Percentiles rank a stretch among this genome's conserved stretches.
phyloP scores from a whole-genome alignment of 1,284 basidiomycete genomes.

The Anthracocystis setariae region DNA sequence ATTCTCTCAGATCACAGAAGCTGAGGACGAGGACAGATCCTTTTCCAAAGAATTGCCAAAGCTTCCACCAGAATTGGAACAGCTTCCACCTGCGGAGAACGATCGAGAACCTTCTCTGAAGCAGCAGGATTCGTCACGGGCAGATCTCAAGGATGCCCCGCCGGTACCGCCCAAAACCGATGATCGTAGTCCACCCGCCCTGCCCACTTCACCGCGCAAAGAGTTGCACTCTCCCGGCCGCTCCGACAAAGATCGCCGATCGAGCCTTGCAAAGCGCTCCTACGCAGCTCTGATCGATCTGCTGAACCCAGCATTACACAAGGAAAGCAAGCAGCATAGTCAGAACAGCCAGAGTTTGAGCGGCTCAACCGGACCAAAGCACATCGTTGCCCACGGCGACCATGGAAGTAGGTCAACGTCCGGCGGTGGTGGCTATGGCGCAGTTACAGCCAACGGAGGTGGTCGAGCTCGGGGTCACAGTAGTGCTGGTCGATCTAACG shows the following conservation, averaged over 20 bases:
- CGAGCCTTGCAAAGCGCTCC: slow-evolving; percentile 41
- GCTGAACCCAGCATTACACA: slow-evolving; percentile 38
- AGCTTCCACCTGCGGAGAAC: slow-evolving; percentile 18
- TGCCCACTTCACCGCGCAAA: neutral
- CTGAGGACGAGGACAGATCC: slow-evolving; percentile 39
- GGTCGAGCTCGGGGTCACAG: slow-evolving; percentile 6
- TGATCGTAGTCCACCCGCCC: neutral
- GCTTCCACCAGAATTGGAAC: slow-evolving; percentile 2
- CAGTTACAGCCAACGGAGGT: slow-evolving; percentile 1
- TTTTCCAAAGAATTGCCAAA: slow-evolving; percentile 34
- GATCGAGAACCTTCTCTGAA: slow-evolving; percentile 18
- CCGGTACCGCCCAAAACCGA: neutral
- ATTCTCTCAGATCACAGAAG: slow-evolving; percentile 47
- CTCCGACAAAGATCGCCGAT: slow-evolving; percentile 26
- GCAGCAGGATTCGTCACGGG: slow-evolving; percentile 8
- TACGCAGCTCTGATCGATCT: slow-evolving; percentile 47
- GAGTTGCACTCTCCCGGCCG: slow-evolving; percentile 17
- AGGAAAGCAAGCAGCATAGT: slow-evolving; percentile 25
- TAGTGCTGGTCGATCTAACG: slow-evolving; percentile 18
- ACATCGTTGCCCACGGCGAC: slow-evolving; percentile 20
- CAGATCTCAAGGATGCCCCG: neutral
- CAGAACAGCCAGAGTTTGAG: slow-evolving; percentile 13
- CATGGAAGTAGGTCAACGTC: slow-evolving; percentile 20
- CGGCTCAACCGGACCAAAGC: slow-evolving; percentile 4
- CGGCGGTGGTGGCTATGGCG: slow-evolving; percentile 5